These are phyloP conservation scores for Diaporthe ilicicola DNA, from an alignment of 2,329 filamentous ascomycete genomes.

Conservation along the genomic window DNA sequence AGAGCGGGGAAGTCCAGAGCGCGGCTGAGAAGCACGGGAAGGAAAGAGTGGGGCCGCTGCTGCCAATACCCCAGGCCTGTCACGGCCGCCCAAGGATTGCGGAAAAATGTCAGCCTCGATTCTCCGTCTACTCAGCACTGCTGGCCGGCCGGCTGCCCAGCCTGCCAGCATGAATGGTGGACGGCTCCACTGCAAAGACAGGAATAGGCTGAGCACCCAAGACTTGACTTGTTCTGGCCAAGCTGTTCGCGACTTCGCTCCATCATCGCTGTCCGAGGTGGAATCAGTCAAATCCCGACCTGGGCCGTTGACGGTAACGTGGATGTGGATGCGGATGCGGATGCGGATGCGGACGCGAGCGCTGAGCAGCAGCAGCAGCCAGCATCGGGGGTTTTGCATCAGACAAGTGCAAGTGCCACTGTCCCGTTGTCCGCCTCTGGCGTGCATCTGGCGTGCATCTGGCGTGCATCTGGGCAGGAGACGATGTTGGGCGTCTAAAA, in stretches of 20 bases:
- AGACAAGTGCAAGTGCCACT: not conserved
- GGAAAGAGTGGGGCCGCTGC: not conserved
- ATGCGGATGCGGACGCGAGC: too few species aligned
- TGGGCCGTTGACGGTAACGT: not conserved
- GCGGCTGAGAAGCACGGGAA: conserved; percentile 22
- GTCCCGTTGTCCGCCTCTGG: not conserved
- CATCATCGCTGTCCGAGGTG: not conserved
- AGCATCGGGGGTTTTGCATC: not conserved
- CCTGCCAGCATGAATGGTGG: too few species aligned
- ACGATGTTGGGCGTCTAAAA: not conserved
- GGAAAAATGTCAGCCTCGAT: conserved; percentile 4
- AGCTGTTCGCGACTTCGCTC: not conserved
- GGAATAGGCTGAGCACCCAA: not conserved
- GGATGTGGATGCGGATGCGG: too few species aligned
- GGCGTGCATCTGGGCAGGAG: not conserved
- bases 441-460: not conserved
- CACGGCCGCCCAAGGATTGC: not conserved
- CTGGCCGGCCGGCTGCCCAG: not conserved
- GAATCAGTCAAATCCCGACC: not conserved
- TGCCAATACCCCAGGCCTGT: not conserved
- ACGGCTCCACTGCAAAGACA: not conserved
- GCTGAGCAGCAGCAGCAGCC: not conserved
- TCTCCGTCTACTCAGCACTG: not conserved
- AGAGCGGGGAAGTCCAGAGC: conserved; percentile 3
- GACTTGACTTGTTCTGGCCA: not conserved